Base-by-base conservation (phyloP, 148 eudicot genomes). In the Amaranthus hypochondriacus region DNA sequence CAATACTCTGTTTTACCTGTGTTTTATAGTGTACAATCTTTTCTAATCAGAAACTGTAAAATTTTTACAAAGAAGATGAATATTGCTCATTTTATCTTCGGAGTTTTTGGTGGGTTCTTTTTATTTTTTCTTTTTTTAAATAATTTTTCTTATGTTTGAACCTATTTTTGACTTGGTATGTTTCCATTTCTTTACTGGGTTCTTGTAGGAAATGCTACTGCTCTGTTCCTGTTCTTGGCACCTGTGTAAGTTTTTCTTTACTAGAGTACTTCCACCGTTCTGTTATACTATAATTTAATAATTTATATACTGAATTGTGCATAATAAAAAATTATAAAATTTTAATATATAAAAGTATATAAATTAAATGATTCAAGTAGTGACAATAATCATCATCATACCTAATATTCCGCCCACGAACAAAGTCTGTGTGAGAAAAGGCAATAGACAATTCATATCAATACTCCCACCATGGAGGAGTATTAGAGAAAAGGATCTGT, bases 131-230 rank as follows among this genome's bases (percentile, higher is more conserved):
- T 60, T 53, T n/a, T 77, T 11, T 48, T 8, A 9, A 39, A 39
- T 54, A 10, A 46, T 3, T 4, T 7, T 51, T 64, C 48, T 15
- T 9, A 2, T 28, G 48, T 62, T 76, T 62, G 3, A 21, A 13
- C 15, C 6, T 9, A 8, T 28, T 76, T 12, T 55, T 6, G 21
- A 56, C 70, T 69, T 65, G 18, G 18, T 18, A 18, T 18, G 18
- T 18, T 18, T 18, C 18, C 50, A 39, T 75, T 77, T 74, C 48
- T 48, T 83, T 49, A 13, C 55, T 69, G 39, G 63, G 2, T 65
- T 57, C 52, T 59, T 77, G 74, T 81, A 83, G 86, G 86, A 84
- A 81, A 84, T 84, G 86, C 82, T 62, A 81, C 84, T 59, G 86
- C 84, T 73, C 65, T 84, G 76, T 84, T 84, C 77, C 78, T 84